Base-by-base conservation (phyloP, 257 asterid species). In the Asclepias syriaca region DNA sequence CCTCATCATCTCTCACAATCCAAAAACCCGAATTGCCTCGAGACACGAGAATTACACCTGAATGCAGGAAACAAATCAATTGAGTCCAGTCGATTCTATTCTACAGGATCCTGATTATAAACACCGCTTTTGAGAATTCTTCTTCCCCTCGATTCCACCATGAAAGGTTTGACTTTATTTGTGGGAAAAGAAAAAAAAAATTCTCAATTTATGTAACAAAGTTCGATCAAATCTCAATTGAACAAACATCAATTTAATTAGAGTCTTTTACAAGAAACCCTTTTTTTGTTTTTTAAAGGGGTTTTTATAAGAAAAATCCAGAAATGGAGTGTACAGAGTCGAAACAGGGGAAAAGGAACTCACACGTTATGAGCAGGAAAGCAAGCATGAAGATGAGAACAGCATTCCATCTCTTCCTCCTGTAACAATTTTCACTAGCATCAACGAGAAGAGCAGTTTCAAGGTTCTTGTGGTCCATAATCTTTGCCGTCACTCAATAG, bases 11-110 rank as follows among this genome's bases (percentile, higher is more conserved):
- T 65, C 14, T 60, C 65, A 21, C 73, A 1, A 10, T 53, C 69
- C 46, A 43, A 49, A 69, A 78, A 34, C 70, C 66, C 15, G 53
- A 39, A 56, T 74, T 13, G 65, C 70, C 69, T 57, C 46, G 73
- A 22, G 71, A 32, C 9, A 14, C 46, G 49, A 78, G 48, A 24
- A 61, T 73, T 64, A 22, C 73, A 74, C 67, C 71, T 72, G 46
- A 54, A 73, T 40, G 15, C 68, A 73, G 53, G 22, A 29, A 14
- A n/a, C 8, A 14, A 49, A 43, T 43, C 48, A 18, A n/a, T 11
- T 24, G 2, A 53, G 19, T 61, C 39, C 6, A 3, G 6, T 43
- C 48, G 11, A 43, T 24, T 2, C 2, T 2, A 24, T 24, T 24
- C 27, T 24, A 12, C 27, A 21, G 59, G 7, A 54, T 54, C 11